Conservation (phyloP, 768 basidiomycete genomes). For the Leccinum obscurum region DNA sequence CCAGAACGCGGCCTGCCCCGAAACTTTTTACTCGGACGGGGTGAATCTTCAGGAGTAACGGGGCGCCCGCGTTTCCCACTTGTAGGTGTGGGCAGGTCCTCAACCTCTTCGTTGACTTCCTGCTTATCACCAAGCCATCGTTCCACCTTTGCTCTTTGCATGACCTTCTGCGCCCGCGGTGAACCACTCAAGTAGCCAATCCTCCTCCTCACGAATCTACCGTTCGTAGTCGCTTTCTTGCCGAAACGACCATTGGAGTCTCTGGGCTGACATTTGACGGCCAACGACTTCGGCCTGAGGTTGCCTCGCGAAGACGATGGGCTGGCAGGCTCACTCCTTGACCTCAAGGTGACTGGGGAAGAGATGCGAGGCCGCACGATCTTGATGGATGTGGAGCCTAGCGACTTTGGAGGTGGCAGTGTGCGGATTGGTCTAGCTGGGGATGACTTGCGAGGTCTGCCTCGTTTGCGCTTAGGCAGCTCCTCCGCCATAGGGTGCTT, state of each 20-base stretch:
- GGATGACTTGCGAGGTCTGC: constrained; percentile 35
- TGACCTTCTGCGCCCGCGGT: constrained; percentile 41
- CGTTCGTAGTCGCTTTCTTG: constrained; percentile 54
- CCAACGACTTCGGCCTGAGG: constrained; percentile 43
- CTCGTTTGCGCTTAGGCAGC: constrained; percentile 36
- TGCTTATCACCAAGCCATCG: constrained; percentile 36
- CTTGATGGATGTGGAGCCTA: constrained; percentile 12
- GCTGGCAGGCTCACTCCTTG: constrained; percentile 23
- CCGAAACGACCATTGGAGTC: constrained; percentile 67
- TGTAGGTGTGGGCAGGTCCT: constrained; percentile 12
- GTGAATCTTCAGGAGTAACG: constrained; percentile 24
- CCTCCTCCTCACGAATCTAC: constrained; percentile 42
- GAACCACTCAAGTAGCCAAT: constrained; percentile 23
- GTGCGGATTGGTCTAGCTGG: constrained; percentile 12
- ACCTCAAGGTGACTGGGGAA: constrained; percentile 24
- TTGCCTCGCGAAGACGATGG: constrained; percentile 26
- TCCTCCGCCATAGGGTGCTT: constrained; percentile 34
- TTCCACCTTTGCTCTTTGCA: constrained; percentile 44
- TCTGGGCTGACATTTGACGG: constrained; percentile 56
- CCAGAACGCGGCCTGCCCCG: constrained; percentile 21
- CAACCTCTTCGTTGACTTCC: constrained; percentile 14
- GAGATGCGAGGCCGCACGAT: constrained; percentile 11
- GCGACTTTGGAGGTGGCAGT: constrained; percentile 13
- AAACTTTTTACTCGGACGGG: constrained; percentile 29
- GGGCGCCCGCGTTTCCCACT: constrained; percentile 27